Base-by-base conservation (phyloP, 192 early-diverging fungal genomes). In the Gryganskiella cystojenkinii region DNA sequence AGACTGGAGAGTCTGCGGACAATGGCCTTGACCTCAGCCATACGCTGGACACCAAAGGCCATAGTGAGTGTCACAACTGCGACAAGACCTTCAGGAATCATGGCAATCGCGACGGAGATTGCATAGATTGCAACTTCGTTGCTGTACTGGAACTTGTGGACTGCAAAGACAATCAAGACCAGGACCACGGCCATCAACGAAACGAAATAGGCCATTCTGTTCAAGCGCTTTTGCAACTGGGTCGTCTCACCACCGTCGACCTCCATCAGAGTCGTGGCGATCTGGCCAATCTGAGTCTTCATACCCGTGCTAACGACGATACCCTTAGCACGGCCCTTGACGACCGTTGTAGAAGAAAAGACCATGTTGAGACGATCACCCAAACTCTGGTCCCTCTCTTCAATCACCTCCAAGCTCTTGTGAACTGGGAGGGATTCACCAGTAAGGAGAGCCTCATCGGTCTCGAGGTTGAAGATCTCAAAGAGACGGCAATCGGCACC, bases 41-140 rank as follows among this genome's bases (percentile, higher is more conserved):
- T 92, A 22, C 91, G 61, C 37, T 83, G 81, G 33, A 98, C 96
- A 74, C 95, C 95, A 57, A 97, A 81, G 4, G 95, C 94, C 90
- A 96, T 95, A 37, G 95, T 95, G 53, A 98, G 81, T 2, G 96
- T 98, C 22, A 69, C 95, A 33, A 98, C 94, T n/a, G 95, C 95
- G 44, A 98, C 89, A 22, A 97, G 85, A 58, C 95, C 96, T 79
- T 96, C 94, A 43, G 96, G 96, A 74, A 98, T 95, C 40, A 96
- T 91, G 6, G 94, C 90, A 64, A 98, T 95, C 24, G 92, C 94
- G 51, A 97, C 82, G 25, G 90, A 90, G 49, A 98, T 90, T 24
- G 93, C 96, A 62, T 92, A 92, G 35, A 92, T 72, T 0, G 87
- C 83, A 20, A 91, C 82, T 47, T 92, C 89, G 45, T 82, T 81